Conservation (phyloP, 495 filamentous ascomycete genomes). For the Penicillium macrosclerotiorum region DNA sequence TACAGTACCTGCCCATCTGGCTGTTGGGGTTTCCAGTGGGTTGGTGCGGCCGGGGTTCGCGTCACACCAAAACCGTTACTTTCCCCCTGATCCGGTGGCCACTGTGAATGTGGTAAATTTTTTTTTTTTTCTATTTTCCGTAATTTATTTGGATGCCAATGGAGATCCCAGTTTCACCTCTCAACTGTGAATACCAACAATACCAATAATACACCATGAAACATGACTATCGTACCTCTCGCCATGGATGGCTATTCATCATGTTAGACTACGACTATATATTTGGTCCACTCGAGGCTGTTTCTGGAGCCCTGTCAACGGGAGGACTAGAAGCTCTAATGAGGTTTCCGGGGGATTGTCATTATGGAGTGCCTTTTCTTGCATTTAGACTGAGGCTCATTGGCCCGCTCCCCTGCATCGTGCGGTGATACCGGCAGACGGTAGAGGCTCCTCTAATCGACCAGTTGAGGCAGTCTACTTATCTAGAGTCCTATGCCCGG, state of each 20-base stretch:
- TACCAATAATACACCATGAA: too few species aligned
- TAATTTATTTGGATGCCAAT: constrained; percentile 6
- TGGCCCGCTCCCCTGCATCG: constrained; percentile 13
- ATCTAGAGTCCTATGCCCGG: background rate
- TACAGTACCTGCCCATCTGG: too few species aligned
- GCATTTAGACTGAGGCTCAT: constrained; percentile 3
- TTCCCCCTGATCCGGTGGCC: constrained; percentile 1
- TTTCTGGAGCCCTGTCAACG: too few species aligned
- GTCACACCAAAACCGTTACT: constrained; percentile 29
- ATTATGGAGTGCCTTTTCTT: background rate
- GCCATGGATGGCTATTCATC: too few species aligned
- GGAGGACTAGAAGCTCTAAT: too few species aligned
- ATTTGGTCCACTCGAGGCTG: too few species aligned
- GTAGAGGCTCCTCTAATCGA: background rate
- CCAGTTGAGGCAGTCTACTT: background rate
- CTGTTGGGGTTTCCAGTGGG: too few species aligned
- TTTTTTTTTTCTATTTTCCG: background rate
- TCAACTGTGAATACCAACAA: too few species aligned
- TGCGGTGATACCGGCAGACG: constrained; percentile 4
- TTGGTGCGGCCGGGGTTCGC: background rate
- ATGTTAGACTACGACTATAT: too few species aligned
- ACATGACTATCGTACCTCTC: too few species aligned
- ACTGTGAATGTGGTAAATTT: background rate
- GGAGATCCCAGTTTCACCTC: too few species aligned
- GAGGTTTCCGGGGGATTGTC: background rate